A percentile compares a stretch with the other conserved stretches of the same genome.
phyloP scores from a whole-genome alignment of 352 stramenopile genomes.

The Globisporangium recalcitrans region DNA sequence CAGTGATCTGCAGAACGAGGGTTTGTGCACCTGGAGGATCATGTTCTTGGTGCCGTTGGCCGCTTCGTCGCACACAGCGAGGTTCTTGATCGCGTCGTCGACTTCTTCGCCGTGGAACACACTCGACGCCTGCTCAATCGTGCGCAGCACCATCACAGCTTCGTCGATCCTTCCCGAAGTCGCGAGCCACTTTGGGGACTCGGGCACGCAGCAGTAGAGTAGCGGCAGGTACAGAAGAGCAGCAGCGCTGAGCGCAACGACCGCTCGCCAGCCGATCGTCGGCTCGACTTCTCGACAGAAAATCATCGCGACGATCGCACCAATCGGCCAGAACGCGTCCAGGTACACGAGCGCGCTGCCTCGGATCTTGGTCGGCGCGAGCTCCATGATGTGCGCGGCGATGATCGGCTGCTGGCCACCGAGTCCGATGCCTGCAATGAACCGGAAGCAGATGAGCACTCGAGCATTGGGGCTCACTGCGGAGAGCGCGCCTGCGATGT shows the following conservation, averaged over 20 bases:
- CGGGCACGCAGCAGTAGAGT: slow-evolving; percentile 3
- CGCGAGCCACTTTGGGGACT: slow-evolving; percentile 11
- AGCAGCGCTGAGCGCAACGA: background rate
- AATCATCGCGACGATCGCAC: slow-evolving; percentile 7
- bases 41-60: background rate
- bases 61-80: background rate
- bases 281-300: background rate
- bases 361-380: slow-evolving; percentile 16
- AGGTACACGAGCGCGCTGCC: slow-evolving; percentile 20
- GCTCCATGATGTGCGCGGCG: slow-evolving; percentile 17
- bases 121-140: slow-evolving; percentile 5
- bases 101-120: slow-evolving; percentile 2
- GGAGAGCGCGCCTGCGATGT: background rate
- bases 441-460: background rate
- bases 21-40: background rate
- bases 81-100: slow-evolving; percentile 1
- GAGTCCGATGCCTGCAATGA: background rate
- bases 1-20: slow-evolving; percentile 24
- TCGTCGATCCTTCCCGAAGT: slow-evolving; percentile 6
- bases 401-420: slow-evolving; percentile 20
- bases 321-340: slow-evolving; percentile 19
- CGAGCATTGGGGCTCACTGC: background rate
- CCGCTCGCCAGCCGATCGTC: background rate
- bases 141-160: slow-evolving; percentile 11
- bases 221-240: background rate